phyloP scores from a whole-genome alignment of 352 stramenopile species.

The Globisporangium alternatum region DNA sequence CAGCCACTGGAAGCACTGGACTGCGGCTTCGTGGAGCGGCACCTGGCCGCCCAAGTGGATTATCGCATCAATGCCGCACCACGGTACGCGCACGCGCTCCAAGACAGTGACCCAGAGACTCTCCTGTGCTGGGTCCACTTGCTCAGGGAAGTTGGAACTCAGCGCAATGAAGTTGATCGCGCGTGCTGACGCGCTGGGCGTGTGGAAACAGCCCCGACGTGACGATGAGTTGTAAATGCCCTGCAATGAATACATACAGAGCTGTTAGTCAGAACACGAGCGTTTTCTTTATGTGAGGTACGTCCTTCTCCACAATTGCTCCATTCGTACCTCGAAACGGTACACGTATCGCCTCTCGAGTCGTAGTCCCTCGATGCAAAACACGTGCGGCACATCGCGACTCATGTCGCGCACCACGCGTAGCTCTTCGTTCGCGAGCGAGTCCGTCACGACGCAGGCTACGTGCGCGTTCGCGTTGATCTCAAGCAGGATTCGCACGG shows the following conservation, averaged over 20 bases:
- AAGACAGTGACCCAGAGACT: constrained; percentile 58
- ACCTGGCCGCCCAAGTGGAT: constrained; percentile 75
- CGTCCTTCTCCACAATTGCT: neutral
- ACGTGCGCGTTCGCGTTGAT: constrained; percentile 48
- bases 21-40: constrained; percentile 60
- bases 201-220: constrained; percentile 63
- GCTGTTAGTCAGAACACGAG: no score
- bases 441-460: constrained; percentile 59
- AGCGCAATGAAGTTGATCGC: constrained; percentile 52
- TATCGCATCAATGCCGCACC: constrained; percentile 69
- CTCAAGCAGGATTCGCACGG: constrained; percentile 62
- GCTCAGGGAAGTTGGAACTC: constrained; percentile 67
- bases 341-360: constrained; percentile 68
- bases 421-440: constrained; percentile 50
- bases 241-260: constrained; percentile 14
- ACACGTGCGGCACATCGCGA: constrained; percentile 37
- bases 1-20: constrained; percentile 64
- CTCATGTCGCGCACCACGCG: constrained; percentile 32
- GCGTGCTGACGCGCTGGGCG: constrained; percentile 22
- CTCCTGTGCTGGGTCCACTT: constrained; percentile 50
- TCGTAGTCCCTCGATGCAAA: constrained; percentile 38
- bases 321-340: constrained; percentile 46
- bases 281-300: constrained; percentile 1
- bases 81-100: constrained; percentile 47
- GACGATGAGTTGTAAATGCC: constrained; percentile 52